phyloP scores from a whole-genome alignment of 2,329 filamentous ascomycete species.

The Aspergillus sp. region DNA sequence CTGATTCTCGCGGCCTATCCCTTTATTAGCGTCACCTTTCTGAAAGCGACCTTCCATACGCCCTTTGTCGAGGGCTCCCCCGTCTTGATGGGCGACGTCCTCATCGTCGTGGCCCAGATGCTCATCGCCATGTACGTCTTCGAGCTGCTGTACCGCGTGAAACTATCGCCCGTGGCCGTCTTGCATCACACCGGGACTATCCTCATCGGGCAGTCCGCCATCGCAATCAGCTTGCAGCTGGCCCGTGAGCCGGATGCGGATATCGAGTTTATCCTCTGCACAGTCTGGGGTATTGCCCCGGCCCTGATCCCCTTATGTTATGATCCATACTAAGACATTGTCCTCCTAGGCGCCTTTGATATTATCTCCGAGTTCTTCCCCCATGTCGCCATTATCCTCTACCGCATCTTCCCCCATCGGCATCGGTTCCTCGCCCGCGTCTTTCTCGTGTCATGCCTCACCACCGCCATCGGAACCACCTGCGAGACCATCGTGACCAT shows the following conservation, averaged over 20 bases:
- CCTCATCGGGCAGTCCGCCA: constrained; percentile 36
- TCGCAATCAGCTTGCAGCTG: constrained; percentile 30
- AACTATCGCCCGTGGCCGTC: constrained; percentile 35
- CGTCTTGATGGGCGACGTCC: constrained; percentile 35
- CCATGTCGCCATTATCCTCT: constrained; percentile 40
- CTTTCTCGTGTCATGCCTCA: constrained; percentile 30
- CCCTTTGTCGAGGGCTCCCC: constrained; percentile 19
- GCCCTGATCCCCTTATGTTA: background rate
- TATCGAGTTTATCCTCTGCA: constrained; percentile 32
- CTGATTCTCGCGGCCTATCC: constrained; percentile 35
- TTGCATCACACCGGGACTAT: constrained; percentile 37
- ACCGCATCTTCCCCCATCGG: constrained; percentile 32
- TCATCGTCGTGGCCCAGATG: constrained; percentile 34
- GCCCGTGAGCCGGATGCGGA: constrained; percentile 23
- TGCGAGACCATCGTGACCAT: constrained; percentile 39
- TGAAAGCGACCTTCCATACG: constrained; percentile 23
- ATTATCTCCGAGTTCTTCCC: constrained; percentile 41
- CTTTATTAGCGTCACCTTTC: constrained; percentile 33
- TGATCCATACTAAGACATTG: background rate
- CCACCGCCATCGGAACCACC: constrained; percentile 32
- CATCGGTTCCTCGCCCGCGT: constrained; percentile 34
- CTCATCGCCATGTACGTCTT: constrained; percentile 42
- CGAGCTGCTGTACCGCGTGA: constrained; percentile 37
- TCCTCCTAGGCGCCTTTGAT: constrained; percentile 36
- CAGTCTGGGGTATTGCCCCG: constrained; percentile 31